phyloP scores from a whole-genome alignment of 192 early-diverging fungal species.

The Entomortierella chlamydospora region DNA sequence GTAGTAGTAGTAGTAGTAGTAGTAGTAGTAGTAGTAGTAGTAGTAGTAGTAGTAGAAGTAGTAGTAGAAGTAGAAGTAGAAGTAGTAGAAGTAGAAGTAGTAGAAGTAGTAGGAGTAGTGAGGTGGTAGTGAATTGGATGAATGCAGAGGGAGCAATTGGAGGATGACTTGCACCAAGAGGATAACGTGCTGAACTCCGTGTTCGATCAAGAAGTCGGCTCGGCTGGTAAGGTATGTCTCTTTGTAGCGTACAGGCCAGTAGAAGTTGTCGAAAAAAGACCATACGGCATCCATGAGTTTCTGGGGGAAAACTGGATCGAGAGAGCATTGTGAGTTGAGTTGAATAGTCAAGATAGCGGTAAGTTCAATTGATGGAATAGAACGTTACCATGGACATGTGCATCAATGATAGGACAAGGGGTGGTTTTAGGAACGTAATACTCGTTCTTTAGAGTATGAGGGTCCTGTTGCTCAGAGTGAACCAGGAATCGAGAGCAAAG shows the following conservation, averaged over 20 bases:
- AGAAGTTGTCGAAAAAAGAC: conserved; percentile 54
- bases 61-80: no score
- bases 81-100: no score
- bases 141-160: no score
- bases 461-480: not conserved
- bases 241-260: conserved; percentile 57
- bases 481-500: conserved; percentile 30
- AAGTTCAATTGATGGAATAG: not conserved
- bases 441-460: not conserved
- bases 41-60: no score
- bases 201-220: conserved; percentile 52
- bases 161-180: conserved; percentile 36
- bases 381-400: conserved; percentile 51
- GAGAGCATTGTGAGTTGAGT: not conserved
- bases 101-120: no score
- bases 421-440: conserved; percentile 21
- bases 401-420: conserved; percentile 54
- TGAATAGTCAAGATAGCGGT: no score
- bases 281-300: conserved; percentile 56
- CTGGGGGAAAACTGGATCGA: conserved; percentile 45
- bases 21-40: no score
- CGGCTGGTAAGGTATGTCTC: conserved; percentile 23
- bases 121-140: no score
- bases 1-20: no score
- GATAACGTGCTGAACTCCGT: conserved; percentile 51